Evolutionary conservation across 2,329 filamentous ascomycete species (phyloP).

Genomic region (Penicillium sp.): DNA sequence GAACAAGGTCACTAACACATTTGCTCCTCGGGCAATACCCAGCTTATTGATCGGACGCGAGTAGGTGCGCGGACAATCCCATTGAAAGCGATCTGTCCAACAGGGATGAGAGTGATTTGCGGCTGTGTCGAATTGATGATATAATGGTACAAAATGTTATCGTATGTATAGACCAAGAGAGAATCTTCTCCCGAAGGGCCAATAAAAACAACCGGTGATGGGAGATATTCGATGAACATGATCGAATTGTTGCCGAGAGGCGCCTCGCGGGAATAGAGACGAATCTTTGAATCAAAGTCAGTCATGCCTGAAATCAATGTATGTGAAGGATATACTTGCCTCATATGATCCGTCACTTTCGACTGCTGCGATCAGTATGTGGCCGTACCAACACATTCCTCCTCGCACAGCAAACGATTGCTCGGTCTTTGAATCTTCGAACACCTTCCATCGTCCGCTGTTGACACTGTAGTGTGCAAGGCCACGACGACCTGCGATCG

Average conservation of each 20-base stretch:
- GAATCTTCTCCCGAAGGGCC: slow-evolving; percentile 91
- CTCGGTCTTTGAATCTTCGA: slow-evolving; percentile 75
- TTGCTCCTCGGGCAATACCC: slow-evolving; percentile 91
- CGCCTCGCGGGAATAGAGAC: slow-evolving; percentile 88
- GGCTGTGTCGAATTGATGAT: slow-evolving; percentile 71
- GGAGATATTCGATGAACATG: slow-evolving; percentile 73
- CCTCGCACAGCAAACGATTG: slow-evolving; percentile 90
- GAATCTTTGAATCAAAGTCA: slow-evolving; percentile 53
- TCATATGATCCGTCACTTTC: slow-evolving; percentile 80
- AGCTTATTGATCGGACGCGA: slow-evolving; percentile 87
- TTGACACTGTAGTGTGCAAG: slow-evolving; percentile 94
- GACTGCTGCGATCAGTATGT: slow-evolving; percentile 90
- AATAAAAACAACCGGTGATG: slow-evolving; percentile 84
- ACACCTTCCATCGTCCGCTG: slow-evolving; percentile 94
- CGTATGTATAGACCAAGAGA: slow-evolving; percentile 91
- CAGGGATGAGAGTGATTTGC: slow-evolving; percentile 78
- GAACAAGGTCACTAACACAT: slow-evolving; percentile 55
- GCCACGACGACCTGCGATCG: slow-evolving; percentile 89
- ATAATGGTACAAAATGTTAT: slow-evolving; percentile 93
- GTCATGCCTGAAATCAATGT: not conserved
- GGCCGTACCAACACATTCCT: slow-evolving; percentile 98
- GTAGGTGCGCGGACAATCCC: slow-evolving; percentile 93
- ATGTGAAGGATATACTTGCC: slow-evolving; percentile 37
- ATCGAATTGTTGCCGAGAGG: slow-evolving; percentile 70
- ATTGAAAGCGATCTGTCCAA: slow-evolving; percentile 97